These are phyloP conservation scores for Ambrosiella cleistominuta DNA, from an alignment of 2,329 filamentous ascomycete genomes.

Conservation along the genomic window DNA sequence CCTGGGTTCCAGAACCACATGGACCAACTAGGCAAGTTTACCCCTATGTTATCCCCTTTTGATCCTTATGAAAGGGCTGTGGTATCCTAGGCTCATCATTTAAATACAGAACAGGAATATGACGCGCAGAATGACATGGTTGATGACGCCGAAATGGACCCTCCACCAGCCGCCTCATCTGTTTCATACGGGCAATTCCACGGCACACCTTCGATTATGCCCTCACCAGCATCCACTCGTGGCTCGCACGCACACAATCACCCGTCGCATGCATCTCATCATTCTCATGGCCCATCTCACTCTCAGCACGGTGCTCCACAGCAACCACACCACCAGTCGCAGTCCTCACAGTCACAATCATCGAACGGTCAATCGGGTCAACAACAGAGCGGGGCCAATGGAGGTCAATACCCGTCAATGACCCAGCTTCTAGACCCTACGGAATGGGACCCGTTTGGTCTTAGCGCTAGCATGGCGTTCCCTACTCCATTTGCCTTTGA, in stretches of 20 bases:
- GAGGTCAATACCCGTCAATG: conserved; percentile 41
- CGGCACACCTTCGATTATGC: conserved; percentile 14
- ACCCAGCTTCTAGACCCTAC: conserved; percentile 55
- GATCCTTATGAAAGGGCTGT: conserved; percentile 33
- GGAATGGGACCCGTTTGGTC: conserved; percentile 82
- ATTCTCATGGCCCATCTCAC: conserved; percentile 20
- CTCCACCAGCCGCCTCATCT: conserved; percentile 26
- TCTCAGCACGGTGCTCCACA: conserved; percentile 17
- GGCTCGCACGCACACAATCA: conserved; percentile 19
- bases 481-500: conserved; percentile 67
- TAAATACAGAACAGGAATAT: conserved; percentile 84
- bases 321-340: conserved; percentile 14
- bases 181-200: conserved; percentile 41
- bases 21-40: conserved; percentile 79
- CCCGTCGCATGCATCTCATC: conserved; percentile 17
- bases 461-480: conserved; percentile 91
- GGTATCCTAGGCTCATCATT: conserved; percentile 49
- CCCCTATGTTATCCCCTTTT: conserved; percentile 36
- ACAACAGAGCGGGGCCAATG: conserved; percentile 15
- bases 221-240: conserved; percentile 30
- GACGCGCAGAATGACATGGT: conserved; percentile 78
- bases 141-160: conserved; percentile 59
- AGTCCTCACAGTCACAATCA: conserved; percentile 18
- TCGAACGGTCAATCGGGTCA: conserved; percentile 14
- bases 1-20: conserved; percentile 81